Evolutionary conservation across 257 asterid genomes (phyloP).

Genomic region (Eustoma russellianum): DNA sequence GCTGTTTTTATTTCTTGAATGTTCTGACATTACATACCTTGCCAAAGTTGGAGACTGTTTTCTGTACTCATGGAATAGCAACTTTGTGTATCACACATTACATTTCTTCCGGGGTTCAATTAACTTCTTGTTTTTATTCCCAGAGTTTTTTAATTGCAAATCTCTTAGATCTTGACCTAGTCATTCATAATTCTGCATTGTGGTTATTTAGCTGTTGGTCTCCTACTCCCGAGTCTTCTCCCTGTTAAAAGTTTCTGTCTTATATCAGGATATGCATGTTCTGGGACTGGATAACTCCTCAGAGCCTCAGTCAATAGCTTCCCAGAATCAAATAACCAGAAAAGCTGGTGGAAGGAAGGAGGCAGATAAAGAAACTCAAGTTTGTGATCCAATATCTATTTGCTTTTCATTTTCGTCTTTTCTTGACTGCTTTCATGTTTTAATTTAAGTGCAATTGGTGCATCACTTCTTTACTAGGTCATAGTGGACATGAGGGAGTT

Average conservation of each 20-base stretch:
- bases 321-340: constrained; percentile 71
- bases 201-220: no score
- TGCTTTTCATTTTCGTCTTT: background rate
- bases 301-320: constrained; percentile 49
- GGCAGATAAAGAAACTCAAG: constrained; percentile 73
- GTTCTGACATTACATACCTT: no score
- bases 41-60: no score
- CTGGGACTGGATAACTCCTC: constrained; percentile 38
- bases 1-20: no score
- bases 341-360: constrained; percentile 94
- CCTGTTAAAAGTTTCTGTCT: constrained; percentile 4
- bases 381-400: constrained; percentile 20
- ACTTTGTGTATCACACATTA: no score
- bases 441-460: background rate
- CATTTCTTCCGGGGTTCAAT: no score
- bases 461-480: constrained; percentile 35
- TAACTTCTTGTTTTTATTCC: no score
- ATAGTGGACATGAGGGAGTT: constrained; percentile 99
- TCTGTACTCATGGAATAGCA: no score
- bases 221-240: background rate
- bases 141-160: no score
- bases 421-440: background rate
- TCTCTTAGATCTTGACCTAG: no score
- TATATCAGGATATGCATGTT: constrained; percentile 60
- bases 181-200: no score